Base-by-base conservation (phyloP, 129 eudicot genomes). In the Saussurea involucrata region DNA sequence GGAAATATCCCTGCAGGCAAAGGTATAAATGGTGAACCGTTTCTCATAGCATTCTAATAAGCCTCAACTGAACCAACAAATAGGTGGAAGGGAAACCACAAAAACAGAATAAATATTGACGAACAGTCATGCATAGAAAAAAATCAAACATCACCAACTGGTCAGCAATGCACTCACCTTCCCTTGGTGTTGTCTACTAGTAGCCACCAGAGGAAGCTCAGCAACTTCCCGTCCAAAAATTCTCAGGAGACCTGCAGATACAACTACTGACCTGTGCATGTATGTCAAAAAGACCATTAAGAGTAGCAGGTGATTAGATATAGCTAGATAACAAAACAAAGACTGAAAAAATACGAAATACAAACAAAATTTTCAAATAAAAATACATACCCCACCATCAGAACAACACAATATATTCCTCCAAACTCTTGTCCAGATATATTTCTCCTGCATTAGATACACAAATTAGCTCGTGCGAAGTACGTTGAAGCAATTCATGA, bases 401-500 rank as follows among this genome's bases (percentile, higher is more conserved):
- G 64, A 81, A 94, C 92, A 57, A 94, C 82, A 80, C 96, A 90
- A 78, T 91, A 94, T 90, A 94, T 86, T 71, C 97, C 97, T 70
- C 96, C 94, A 79, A 94, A 94, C 76, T 94, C 98, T 80, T 94
- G 98, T 36, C 98, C 98, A 28, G 97, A 91, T 72, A 94, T 94
- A 74, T 94, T 94, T 84, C 98, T 91, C 88, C 98, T 94, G 97
- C 86, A 82, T 5, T 42, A 44, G 66, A 31, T 31, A 57, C 73
- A 60, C 40, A 27, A 58, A 79, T 24, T 53, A 36, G 28, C 37
- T 58, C 66, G 42, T 24, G 11, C 57, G 15, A 63, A 28, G 6
- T 21, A 5, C 15, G 12, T 60, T 60, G 72, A 58, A n/a, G 27
- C 46, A 79, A 64, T 65, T 44, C 66, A 37, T 28, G 58, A 24